Evolutionary conservation across 768 basidiomycete species (phyloP), one percentile per base, ranked within the genome.

Genomic region (Pluteus cervinus): DNA sequence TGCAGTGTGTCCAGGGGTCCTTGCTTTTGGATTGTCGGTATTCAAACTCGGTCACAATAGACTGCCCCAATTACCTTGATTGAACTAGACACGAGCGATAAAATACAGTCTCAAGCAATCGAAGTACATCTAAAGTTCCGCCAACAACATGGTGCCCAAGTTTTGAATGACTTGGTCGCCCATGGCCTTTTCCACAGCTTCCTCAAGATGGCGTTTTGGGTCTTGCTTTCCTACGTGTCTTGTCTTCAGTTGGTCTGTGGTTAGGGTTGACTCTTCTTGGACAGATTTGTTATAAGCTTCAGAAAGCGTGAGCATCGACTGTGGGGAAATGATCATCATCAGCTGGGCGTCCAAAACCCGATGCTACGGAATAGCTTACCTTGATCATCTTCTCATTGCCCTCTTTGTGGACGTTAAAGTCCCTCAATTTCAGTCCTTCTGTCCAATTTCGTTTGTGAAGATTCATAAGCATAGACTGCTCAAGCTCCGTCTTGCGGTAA

Each of bases 391-490:
- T 82, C 65, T 98, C 92, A 52, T 98, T 98, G 21, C 66, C 66
- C 60, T 87, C 79, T 54, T 92, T 90, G 61, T 93, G 88, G 37
- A 73, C 62, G 60, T 85, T 75, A 62, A 97, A 98, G 62, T 98
- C 92, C 28, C 81, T 74, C 54, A 99, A 60, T 57, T 86, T 89
- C 47, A 99, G 66, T 1, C 94, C 96, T 59, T 98, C 93, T 2
- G 96, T 98, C 96, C 96, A 99, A 55, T 96, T 94, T 52, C 91
- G 74, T 62, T 98, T 98, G 69, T 99, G 96, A 51, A 99, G 66
- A 60, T 98, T 99, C 86, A 98, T 90, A 48, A 99, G 63, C 96
- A 99, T 99, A 12, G 86, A 78, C 57, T 99, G 96, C 61, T 99
- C 96, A 2, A 94, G 76, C 57, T 97, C 94, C 20, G 93, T 97